These are phyloP conservation scores for Phalaenopsis aphrodite DNA, from an alignment of 106 monocot genomes.

Conservation along the genomic window DNA sequence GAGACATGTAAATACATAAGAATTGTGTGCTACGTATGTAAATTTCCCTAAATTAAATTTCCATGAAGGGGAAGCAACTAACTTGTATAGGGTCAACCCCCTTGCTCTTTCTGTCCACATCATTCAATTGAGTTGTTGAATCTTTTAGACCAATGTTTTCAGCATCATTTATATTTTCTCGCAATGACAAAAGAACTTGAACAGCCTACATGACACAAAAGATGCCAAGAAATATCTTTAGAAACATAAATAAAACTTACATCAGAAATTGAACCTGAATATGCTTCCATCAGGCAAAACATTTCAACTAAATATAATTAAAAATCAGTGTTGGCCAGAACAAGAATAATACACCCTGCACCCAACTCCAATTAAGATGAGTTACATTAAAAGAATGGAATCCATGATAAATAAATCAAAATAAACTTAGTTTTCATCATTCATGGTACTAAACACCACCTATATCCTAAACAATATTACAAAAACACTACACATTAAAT, in stretches of 20 bases:
- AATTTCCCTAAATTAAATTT: background rate
- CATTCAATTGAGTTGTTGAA: background rate
- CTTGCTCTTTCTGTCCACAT: background rate
- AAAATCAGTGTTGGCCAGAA: background rate
- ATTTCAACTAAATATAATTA: background rate
- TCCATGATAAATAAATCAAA: too few species aligned
- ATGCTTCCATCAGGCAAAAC: background rate
- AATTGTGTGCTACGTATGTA: too few species aligned
- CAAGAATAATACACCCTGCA: background rate
- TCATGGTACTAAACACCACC: too few species aligned
- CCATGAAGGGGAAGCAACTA: background rate
- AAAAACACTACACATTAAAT: too few species aligned
- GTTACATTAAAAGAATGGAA: too few species aligned
- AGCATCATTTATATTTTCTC: background rate
- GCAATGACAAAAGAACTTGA: background rate
- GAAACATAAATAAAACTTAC: background rate
- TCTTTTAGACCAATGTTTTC: background rate
- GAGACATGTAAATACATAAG: too few species aligned
- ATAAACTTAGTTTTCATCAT: too few species aligned
- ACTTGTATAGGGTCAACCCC: constrained; percentile 1
- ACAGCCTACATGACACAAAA: background rate
- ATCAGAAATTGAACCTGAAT: background rate
- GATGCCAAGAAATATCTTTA: background rate
- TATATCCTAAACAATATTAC: too few species aligned
- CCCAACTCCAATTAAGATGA: too few species aligned